phyloP scores from a whole-genome alignment of 176 grass and related monocot species.

The Musa itinerans region DNA sequence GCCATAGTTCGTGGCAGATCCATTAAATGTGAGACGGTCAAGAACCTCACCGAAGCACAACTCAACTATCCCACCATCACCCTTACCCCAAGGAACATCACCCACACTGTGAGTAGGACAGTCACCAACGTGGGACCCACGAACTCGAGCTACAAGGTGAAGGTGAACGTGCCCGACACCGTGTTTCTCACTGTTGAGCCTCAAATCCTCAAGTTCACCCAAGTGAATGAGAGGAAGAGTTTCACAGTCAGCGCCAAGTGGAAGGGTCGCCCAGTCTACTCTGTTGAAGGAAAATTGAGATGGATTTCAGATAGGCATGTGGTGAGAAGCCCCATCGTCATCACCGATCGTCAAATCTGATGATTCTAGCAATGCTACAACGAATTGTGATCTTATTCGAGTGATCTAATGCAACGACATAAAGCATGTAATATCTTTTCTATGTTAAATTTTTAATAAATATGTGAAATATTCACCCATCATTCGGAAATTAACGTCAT shows the following conservation, averaged over 20 bases:
- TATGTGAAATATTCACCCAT: no score
- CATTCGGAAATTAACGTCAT: no score
- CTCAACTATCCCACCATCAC: conserved; percentile 75
- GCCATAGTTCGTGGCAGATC: background rate
- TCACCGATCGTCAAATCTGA: background rate
- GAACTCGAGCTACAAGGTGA: conserved; percentile 29
- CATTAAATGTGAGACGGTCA: background rate
- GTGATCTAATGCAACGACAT: no score
- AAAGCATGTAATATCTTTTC: no score
- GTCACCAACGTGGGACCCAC: conserved; percentile 62
- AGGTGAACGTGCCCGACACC: conserved; percentile 26
- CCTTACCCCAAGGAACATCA: conserved; percentile 25
- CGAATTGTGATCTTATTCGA: no score
- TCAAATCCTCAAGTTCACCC: conserved; percentile 35
- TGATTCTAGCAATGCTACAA: no score
- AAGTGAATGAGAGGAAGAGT: conserved; percentile 38
- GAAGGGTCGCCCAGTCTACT: background rate
- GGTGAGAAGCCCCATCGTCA: conserved; percentile 46
- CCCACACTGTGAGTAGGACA: conserved; percentile 25
- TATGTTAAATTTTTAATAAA: no score
- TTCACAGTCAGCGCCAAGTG: conserved; percentile 43
- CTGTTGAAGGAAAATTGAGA: conserved; percentile 45
- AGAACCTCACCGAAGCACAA: conserved; percentile 28
- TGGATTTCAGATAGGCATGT: conserved; percentile 45
- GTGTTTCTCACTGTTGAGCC: conserved; percentile 36